Evolutionary conservation across 441 rosid genomes (phyloP).

Genomic region (Pelargonium fulgidum): DNA sequence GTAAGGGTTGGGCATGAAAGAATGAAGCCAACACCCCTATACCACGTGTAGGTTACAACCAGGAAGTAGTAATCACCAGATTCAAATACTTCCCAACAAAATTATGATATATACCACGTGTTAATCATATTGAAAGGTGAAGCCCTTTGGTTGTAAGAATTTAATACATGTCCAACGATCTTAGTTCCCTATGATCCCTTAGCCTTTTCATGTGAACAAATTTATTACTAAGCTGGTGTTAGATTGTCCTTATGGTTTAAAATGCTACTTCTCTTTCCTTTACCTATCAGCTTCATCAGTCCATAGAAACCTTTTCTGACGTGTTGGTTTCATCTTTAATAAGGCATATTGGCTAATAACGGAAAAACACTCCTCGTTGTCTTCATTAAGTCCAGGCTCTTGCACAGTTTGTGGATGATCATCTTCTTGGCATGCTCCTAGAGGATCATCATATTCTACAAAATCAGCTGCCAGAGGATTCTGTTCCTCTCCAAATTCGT

Average conservation of each 20-base stretch:
- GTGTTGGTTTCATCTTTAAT: slow-evolving; percentile 43
- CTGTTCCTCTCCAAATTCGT: slow-evolving; percentile 24
- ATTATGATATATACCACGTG: neutral
- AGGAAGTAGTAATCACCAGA: slow-evolving; percentile 9
- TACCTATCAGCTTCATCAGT: slow-evolving; percentile 92
- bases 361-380: slow-evolving; percentile 38
- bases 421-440: slow-evolving; percentile 32
- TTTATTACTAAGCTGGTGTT: neutral
- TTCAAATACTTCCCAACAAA: slow-evolving; percentile 6
- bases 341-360: slow-evolving; percentile 34
- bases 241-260: slow-evolving; percentile 14
- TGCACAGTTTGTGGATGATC: slow-evolving; percentile 33
- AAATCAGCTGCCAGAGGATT: slow-evolving; percentile 27
- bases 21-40: slow-evolving; percentile 12
- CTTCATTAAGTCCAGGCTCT: slow-evolving; percentile 35
- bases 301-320: slow-evolving; percentile 64
- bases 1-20: slow-evolving; percentile 3
- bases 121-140: slow-evolving; percentile 8
- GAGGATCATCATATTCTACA: slow-evolving; percentile 24
- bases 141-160: slow-evolving; percentile 13
- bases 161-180: neutral
- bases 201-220: slow-evolving; percentile 7
- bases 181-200: neutral
- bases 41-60: neutral
- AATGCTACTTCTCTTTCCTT: slow-evolving; percentile 8